Base-by-base conservation (phyloP, 2,329 filamentous ascomycete genomes). In the Septoria linicola region DNA sequence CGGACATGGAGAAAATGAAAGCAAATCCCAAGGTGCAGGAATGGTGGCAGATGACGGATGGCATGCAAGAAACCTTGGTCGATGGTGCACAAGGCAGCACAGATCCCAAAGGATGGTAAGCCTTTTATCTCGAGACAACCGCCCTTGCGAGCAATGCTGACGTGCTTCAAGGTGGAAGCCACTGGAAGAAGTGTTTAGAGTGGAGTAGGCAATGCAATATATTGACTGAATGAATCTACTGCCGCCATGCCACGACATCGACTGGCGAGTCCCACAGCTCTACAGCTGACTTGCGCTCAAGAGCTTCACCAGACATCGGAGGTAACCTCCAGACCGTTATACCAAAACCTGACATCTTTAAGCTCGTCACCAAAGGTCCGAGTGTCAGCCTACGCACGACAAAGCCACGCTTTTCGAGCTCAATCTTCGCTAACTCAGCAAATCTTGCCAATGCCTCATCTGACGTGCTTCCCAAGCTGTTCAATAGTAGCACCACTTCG, bases 1-100 rank as follows among this genome's bases (percentile, higher is more conserved):
- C 76, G 8, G 88, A 92, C 64, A 91, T 92, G 88, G 78, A 81
- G 68, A 77, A 75, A 55, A 90, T 91, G 87, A 76, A 78, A 1
- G 81, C 81, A 51, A 89, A 90, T 60, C 78, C 81, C 1, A 84
- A 84, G 64, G 85, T 91, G 27, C 78, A 81, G 49, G 83, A 87
- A 20, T 53, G 51, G 51, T 53, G 51, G 51, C 40, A 73, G 51
- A 85, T 91, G 82, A 91, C 88, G 42, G 88, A 92, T 68, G 75
- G 76, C 11, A 88, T 84, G 76, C 88, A 91, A 71, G 84, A 74
- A 56, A 68, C 62, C 5, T 65, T 86, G 23, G 79, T 85, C 1
- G 74, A 78, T 0, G 83, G 81, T 0, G 82, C 81, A 2, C 76
- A 73, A 60, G 77, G 76, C 54, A 84, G 81, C 55, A 75, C 78